Evolutionary conservation across 305 asterid species (phyloP).

Genomic region (Fraxinus nigra): DNA sequence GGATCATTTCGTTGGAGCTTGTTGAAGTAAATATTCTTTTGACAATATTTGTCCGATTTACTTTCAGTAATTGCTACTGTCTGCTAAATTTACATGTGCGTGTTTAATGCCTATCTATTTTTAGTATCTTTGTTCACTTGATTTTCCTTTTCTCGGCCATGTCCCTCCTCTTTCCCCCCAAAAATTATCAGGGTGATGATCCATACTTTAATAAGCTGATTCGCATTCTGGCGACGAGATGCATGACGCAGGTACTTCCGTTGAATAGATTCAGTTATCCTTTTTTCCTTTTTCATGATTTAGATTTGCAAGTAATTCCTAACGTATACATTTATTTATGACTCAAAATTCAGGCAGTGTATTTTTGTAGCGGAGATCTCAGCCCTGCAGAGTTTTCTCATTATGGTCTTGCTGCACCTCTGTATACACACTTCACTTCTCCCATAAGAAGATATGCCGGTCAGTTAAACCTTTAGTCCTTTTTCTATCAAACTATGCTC

Average conservation of each 20-base stretch:
- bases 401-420: constrained; percentile 92
- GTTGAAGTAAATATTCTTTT: background rate
- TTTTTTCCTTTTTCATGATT: constrained; percentile 4
- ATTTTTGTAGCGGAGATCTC: constrained; percentile 95
- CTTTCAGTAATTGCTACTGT: background rate
- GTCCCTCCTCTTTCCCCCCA: background rate
- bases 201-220: constrained; percentile 95
- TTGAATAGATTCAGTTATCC: constrained; percentile 7
- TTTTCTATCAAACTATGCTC: constrained; percentile 21
- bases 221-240: constrained; percentile 95
- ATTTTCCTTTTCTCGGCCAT: constrained; percentile 3
- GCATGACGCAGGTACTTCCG: constrained; percentile 92
- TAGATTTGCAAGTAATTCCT: constrained; percentile 17
- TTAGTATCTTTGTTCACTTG: constrained; percentile 14
- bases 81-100: constrained; percentile 6
- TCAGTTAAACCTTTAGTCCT: constrained; percentile 21
- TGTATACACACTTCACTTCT: constrained; percentile 97
- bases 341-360: constrained; percentile 70
- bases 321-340: background rate
- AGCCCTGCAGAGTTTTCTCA: constrained; percentile 86
- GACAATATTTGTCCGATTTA: constrained; percentile 1
- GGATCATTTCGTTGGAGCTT: background rate
- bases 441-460: constrained; percentile 99
- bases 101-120: background rate
- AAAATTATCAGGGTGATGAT: constrained; percentile 63